These are phyloP conservation scores for Mimosa pudica DNA, from an alignment of 306 rosid species.

Conservation along the genomic window DNA sequence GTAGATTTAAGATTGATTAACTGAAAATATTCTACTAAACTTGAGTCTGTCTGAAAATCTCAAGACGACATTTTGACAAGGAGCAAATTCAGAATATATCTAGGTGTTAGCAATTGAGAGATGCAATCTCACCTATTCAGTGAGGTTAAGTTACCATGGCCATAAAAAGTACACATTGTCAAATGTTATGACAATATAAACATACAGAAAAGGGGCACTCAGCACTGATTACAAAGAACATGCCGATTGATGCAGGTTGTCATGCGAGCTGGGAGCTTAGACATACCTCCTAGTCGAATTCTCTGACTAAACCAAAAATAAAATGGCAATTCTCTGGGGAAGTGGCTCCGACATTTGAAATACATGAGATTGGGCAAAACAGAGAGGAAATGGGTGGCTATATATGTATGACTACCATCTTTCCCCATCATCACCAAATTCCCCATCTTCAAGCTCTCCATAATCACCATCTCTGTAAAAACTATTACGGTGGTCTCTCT, in stretches of 20 bases:
- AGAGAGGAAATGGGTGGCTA: constrained; percentile 9
- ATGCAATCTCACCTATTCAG: constrained; percentile 7
- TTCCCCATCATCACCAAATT: constrained; percentile 66
- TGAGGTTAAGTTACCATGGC: constrained; percentile 17
- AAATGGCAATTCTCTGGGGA: constrained; percentile 36
- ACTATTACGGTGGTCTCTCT: constrained; percentile 69
- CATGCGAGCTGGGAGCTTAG: background rate
- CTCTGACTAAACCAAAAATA: constrained; percentile 19
- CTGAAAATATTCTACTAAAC: background rate
- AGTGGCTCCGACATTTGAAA: constrained; percentile 4
- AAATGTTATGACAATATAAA: constrained; percentile 8
- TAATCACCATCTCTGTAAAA: constrained; percentile 63
- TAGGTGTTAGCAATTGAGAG: background rate
- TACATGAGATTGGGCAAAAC: constrained; percentile 35
- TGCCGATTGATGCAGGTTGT: constrained; percentile 16
- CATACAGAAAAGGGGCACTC: constrained; percentile 3
- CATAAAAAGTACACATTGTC: constrained; percentile 13
- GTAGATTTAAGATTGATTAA: background rate
- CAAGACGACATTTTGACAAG: background rate
- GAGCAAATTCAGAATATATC: constrained; percentile 13
- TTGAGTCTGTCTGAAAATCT: background rate
- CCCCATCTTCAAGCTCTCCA: constrained; percentile 80
- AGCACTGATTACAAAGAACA: constrained; percentile 14
- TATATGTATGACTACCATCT: constrained; percentile 56
- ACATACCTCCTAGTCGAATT: constrained; percentile 30